A percentile compares a stretch with the other conserved stretches of the same genome.
phyloP scores from a whole-genome alignment of 352 stramenopile species.

The Globisporangium viniferum region DNA sequence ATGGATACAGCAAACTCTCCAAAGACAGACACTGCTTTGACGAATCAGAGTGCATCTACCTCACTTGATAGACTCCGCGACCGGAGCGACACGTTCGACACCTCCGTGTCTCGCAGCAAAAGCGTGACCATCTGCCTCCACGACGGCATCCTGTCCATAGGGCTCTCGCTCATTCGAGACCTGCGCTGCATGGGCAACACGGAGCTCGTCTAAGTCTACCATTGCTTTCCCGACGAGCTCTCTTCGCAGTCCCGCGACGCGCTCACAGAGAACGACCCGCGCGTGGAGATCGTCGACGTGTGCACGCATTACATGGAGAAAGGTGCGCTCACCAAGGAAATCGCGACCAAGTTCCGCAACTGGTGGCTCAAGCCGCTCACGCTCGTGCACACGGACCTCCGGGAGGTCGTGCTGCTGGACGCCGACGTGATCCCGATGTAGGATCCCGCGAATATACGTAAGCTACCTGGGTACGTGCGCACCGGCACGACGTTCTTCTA shows the following conservation, averaged over 20 bases:
- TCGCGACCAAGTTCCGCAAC: conserved; percentile 36
- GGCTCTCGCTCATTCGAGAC: conserved; percentile 44
- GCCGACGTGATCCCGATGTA: conserved; percentile 44
- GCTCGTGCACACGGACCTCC: conserved; percentile 43
- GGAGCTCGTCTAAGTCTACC: conserved; percentile 42
- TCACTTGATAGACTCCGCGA: not conserved
- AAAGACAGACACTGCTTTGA: not conserved
- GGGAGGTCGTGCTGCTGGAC: conserved; percentile 46
- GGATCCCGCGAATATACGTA: conserved; percentile 39
- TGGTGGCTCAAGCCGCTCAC: conserved; percentile 62
- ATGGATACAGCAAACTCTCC: not conserved
- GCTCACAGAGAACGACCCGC: conserved; percentile 25
- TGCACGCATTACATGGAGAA: conserved; percentile 23
- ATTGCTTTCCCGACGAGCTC: conserved; percentile 42
- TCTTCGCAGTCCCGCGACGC: conserved; percentile 27
- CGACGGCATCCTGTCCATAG: conserved; percentile 33
- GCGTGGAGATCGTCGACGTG: conserved; percentile 43
- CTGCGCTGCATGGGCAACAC: conserved; percentile 41
- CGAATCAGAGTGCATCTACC: not conserved
- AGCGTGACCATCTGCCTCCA: conserved; percentile 39
- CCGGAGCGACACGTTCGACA: conserved; percentile 6
- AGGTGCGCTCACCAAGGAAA: not conserved
- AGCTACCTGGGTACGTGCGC: conserved; percentile 32
- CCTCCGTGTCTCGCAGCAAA: not conserved
- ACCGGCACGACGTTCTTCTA: conserved; percentile 70